Conservation (phyloP, 345 rosid genomes). For the Pistacia integerrima region DNA sequence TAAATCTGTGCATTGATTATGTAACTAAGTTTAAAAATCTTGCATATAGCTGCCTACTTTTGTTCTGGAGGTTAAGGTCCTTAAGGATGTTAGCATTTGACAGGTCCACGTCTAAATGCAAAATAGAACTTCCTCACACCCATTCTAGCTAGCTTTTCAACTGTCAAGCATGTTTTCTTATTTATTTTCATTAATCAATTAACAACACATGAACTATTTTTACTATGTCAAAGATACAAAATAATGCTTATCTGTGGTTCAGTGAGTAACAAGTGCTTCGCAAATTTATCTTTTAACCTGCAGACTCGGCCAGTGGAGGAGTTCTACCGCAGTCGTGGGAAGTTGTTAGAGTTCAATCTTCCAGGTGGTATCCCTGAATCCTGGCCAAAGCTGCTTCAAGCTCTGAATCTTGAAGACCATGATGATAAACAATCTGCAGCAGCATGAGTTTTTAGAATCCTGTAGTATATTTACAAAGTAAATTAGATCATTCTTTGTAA, state of each 20-base stretch:
- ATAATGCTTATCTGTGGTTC: background rate
- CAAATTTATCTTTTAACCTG: constrained; percentile 22
- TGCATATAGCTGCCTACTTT: background rate
- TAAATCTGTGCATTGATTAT: background rate
- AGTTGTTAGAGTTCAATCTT: constrained; percentile 81
- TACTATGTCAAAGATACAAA: background rate
- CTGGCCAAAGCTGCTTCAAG: constrained; percentile 91
- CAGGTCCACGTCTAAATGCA: background rate
- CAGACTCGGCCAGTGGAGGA: constrained; percentile 93
- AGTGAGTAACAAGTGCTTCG: constrained; percentile 3
- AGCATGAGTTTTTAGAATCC: constrained; percentile 40
- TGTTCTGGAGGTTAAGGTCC: background rate
- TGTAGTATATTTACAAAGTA: constrained; percentile 28
- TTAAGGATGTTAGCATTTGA: background rate
- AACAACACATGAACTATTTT: background rate
- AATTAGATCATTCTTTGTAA: constrained; percentile 64
- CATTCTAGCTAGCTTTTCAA: background rate
- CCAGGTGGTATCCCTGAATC: constrained; percentile 99
- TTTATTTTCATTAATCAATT: background rate
- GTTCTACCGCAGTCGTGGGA: constrained; percentile 77
- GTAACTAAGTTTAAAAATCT: background rate
- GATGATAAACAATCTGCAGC: constrained; percentile 62
- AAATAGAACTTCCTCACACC: background rate
- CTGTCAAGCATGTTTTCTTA: background rate
- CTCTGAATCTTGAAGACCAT: constrained; percentile 71